Evolutionary conservation across 2,329 filamentous ascomycete genomes (phyloP).

Genomic region (Dactylellina sp.): DNA sequence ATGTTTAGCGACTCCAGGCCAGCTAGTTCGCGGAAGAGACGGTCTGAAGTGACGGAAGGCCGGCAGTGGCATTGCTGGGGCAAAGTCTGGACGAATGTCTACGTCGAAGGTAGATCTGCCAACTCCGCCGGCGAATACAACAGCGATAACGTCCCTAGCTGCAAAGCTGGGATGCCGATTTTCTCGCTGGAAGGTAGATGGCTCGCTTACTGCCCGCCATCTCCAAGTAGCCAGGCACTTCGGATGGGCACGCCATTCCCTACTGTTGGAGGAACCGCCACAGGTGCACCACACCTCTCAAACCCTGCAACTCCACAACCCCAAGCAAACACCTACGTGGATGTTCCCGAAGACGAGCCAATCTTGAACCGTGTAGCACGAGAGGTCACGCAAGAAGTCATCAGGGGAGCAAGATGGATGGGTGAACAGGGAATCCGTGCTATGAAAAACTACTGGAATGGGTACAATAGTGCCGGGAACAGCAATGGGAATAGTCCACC

Average conservation of each 20-base stretch:
- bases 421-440: conserved; percentile 80
- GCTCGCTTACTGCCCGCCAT: conserved; percentile 80
- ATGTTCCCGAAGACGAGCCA: conserved; percentile 77
- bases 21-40: conserved; percentile 28
- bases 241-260: conserved; percentile 72
- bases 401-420: conserved; percentile 79
- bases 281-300: conserved; percentile 70
- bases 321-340: conserved; percentile 74
- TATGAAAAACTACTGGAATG: conserved; percentile 84
- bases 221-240: conserved; percentile 63
- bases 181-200: conserved; percentile 78
- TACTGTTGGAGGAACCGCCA: conserved; percentile 75
- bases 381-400: conserved; percentile 81
- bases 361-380: conserved; percentile 81
- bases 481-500: conserved; percentile 49
- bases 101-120: conserved; percentile 69
- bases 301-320: conserved; percentile 76
- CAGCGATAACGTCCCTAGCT: conserved; percentile 62
- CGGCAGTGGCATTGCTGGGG: conserved; percentile 75
- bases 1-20: conserved; percentile 57
- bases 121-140: conserved; percentile 43
- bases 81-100: conserved; percentile 91
- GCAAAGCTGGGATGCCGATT: conserved; percentile 71
- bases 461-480: conserved; percentile 64
- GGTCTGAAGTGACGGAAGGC: conserved; percentile 55